Evolutionary conservation across 352 stramenopile species (phyloP).

Genomic region (Pythium volutum): DNA sequence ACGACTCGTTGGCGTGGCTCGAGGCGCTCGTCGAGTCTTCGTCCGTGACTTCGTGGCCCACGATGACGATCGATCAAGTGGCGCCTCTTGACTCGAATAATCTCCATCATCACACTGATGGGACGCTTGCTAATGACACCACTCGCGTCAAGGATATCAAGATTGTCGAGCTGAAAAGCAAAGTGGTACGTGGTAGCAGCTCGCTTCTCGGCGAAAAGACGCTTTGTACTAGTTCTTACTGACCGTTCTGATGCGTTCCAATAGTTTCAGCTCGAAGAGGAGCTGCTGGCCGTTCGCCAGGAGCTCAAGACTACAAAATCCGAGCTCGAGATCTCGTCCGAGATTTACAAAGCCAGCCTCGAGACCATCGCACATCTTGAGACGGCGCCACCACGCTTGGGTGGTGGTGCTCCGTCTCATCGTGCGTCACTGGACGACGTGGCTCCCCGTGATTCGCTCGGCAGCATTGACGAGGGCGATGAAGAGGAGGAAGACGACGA

Average conservation of each 20-base stretch:
- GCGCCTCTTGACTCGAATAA: not conserved
- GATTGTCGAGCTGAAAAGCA: slow-evolving; percentile 31
- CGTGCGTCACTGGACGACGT: not conserved
- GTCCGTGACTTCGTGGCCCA: not conserved
- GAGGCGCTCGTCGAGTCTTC: slow-evolving; percentile 11
- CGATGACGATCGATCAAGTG: not conserved
- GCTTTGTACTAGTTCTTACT: too few relatives aligned
- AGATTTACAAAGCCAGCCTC: slow-evolving; percentile 66
- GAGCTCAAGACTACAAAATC: slow-evolving; percentile 39
- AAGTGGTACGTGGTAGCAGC: slow-evolving; percentile 31
- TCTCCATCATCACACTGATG: not conserved
- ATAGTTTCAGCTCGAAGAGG: slow-evolving; percentile 35
- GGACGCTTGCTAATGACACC: not conserved
- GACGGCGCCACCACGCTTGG: not conserved
- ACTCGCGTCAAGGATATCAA: slow-evolving; percentile 10
- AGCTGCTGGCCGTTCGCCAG: slow-evolving; percentile 26
- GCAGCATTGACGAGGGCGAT: not conserved
- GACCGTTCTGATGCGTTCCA: too few relatives aligned
- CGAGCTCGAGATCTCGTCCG: slow-evolving; percentile 43
- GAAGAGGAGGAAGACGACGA: slow-evolving; percentile 3
- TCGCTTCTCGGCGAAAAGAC: too few relatives aligned
- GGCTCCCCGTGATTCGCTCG: not conserved
- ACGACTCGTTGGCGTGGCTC: slow-evolving; percentile 5
- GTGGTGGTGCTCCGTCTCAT: not conserved
- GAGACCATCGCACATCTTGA: slow-evolving; percentile 59